A percentile compares a stretch with the other conserved stretches of the same genome.
These are phyloP conservation scores for Geranium brycei DNA, from an alignment of 345 rosid genomes.

Conservation along the genomic window DNA sequence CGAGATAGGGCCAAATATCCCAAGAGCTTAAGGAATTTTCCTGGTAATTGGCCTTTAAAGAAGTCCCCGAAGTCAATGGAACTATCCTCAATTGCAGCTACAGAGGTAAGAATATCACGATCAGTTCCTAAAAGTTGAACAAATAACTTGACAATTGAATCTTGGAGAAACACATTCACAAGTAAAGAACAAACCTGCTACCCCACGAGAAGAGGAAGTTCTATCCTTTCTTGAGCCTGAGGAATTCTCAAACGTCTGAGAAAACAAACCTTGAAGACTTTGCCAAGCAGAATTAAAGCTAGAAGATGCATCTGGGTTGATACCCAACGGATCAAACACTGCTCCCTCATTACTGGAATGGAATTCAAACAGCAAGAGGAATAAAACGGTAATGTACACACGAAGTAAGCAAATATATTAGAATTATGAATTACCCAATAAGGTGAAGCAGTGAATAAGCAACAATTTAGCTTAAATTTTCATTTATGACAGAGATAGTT, in stretches of 20 bases:
- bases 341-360: slow-evolving; percentile 41
- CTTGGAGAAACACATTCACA: neutral
- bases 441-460: slow-evolving; percentile 2
- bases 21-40: slow-evolving; percentile 80
- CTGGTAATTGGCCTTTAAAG: slow-evolving; percentile 87
- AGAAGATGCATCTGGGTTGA: slow-evolving; percentile 39
- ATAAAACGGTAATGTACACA: slow-evolving; percentile 4
- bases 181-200: slow-evolving; percentile 46
- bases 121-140: slow-evolving; percentile 10
- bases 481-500: neutral
- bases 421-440: neutral
- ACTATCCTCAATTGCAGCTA: slow-evolving; percentile 98
- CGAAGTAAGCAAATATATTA: slow-evolving; percentile 12
- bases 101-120: slow-evolving; percentile 16
- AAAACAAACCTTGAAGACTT: slow-evolving; percentile 35
- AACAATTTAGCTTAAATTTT: neutral
- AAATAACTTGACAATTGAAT: slow-evolving; percentile 4
- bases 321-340: slow-evolving; percentile 71
- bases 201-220: slow-evolving; percentile 61
- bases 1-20: slow-evolving; percentile 80
- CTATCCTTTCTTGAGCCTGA: slow-evolving; percentile 54
- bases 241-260: slow-evolving; percentile 45
- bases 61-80: slow-evolving; percentile 96
- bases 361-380: slow-evolving; percentile 23
- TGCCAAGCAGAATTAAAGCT: slow-evolving; percentile 44